These are phyloP conservation scores for Trypanosoma grayi DNA, from an alignment of 208 protist genomes.

Conservation along the genomic window DNA sequence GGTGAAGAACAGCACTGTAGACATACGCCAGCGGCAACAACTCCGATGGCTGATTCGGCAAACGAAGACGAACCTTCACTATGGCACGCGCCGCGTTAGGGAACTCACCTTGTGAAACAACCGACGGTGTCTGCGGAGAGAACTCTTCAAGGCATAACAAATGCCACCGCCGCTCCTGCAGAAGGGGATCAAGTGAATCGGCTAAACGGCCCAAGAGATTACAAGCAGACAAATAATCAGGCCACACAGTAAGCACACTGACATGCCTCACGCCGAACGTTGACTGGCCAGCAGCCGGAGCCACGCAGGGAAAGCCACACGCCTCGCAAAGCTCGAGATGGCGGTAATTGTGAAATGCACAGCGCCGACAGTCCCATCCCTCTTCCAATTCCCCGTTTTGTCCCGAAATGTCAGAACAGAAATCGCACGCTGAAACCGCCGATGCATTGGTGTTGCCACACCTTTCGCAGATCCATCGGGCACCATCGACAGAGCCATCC, in stretches of 20 bases:
- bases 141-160: conserved; percentile 15
- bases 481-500: not conserved
- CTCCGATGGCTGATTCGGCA: not conserved
- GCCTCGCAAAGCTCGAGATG: conserved; percentile 17
- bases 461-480: conserved; percentile 9
- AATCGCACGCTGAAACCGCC: conserved; percentile 10
- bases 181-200: conserved; percentile 8
- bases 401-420: conserved; percentile 7
- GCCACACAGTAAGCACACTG: not conserved
- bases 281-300: not conserved
- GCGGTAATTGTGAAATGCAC: conserved; percentile 33
- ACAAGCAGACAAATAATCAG: conserved; percentile 1
- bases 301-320: conserved; percentile 1
- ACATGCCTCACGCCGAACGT: conserved; percentile 6
- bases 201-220: conserved; percentile 13
- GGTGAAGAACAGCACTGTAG: conserved; percentile 20
- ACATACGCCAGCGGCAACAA: conserved; percentile 14
- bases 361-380: conserved; percentile 40
- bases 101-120: conserved; percentile 8
- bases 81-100: not conserved
- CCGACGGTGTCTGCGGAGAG: not conserved
- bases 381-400: not conserved
- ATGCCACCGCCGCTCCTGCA: conserved; percentile 15
- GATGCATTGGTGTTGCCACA: conserved; percentile 10
- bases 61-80: conserved; percentile 12